These are phyloP conservation scores for Sparassis latifolia DNA, from an alignment of 1,284 basidiomycete species.

Conservation along the genomic window DNA sequence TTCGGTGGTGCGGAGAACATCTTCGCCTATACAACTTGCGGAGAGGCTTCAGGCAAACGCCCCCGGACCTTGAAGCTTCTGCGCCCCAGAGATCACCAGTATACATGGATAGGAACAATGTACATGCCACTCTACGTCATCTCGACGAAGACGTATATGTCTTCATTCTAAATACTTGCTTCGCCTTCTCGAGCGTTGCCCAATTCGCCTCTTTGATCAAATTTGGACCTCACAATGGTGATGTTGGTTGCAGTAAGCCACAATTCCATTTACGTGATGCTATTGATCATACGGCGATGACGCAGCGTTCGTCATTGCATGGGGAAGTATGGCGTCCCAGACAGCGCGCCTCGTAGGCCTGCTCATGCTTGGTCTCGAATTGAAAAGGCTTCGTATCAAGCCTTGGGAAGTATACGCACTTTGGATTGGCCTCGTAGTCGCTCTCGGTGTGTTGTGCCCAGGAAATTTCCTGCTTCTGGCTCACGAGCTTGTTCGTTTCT, in stretches of 20 bases:
- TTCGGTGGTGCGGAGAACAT: conserved; percentile 11
- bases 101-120: not conserved
- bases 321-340: conserved; percentile 40
- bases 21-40: conserved; percentile 5
- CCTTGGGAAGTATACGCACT: conserved; percentile 30
- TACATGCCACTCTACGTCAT: conserved; percentile 1
- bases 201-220: conserved; percentile 36
- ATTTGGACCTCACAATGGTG: conserved; percentile 23
- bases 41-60: not conserved
- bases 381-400: conserved; percentile 28
- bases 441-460: conserved; percentile 31
- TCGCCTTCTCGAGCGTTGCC: conserved; percentile 37
- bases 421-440: conserved; percentile 29
- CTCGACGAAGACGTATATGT: conserved; percentile 24
- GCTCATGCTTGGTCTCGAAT: conserved; percentile 34
- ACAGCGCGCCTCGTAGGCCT: conserved; percentile 38
- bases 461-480: not conserved
- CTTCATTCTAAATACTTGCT: conserved; percentile 39
- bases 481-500: conserved; percentile 1
- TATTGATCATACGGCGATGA: not conserved
- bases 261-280: not conserved
- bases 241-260: conserved; percentile 34
- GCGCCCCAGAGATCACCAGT: conserved; percentile 5
- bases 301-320: conserved; percentile 44
- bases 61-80: conserved; percentile 4